These are phyloP conservation scores for Diplocarpon mali DNA, from an alignment of 2,329 filamentous ascomycete genomes.

Conservation along the genomic window DNA sequence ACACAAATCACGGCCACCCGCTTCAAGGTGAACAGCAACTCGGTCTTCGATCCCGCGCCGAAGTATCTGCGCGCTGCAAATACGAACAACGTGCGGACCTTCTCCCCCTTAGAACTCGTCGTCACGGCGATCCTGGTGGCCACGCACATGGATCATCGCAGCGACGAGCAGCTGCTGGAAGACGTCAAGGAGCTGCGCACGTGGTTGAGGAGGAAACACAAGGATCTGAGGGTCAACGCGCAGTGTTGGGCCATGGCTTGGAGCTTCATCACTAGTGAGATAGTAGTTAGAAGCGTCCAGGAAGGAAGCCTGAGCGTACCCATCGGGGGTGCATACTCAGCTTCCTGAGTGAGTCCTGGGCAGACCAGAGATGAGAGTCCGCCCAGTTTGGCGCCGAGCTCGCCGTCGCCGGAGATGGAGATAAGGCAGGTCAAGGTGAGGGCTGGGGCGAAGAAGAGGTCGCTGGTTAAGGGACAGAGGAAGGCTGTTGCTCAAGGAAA, in stretches of 20 bases:
- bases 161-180: slow-evolving; percentile 23
- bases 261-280: slow-evolving; percentile 21
- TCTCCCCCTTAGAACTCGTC: slow-evolving; percentile 28
- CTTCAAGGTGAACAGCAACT: slow-evolving; percentile 20
- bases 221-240: slow-evolving; percentile 28
- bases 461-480: too few relatives aligned
- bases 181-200: slow-evolving; percentile 27
- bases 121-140: slow-evolving; percentile 26
- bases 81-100: slow-evolving; percentile 26
- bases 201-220: slow-evolving; percentile 24
- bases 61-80: slow-evolving; percentile 18
- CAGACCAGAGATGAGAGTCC: slow-evolving; percentile 1
- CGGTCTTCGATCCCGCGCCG: slow-evolving; percentile 24
- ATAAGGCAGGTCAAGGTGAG: background rate
- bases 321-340: slow-evolving; percentile 1
- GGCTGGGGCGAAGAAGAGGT: background rate
- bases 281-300: slow-evolving; percentile 3
- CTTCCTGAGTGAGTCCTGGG: background rate
- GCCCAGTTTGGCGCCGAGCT: slow-evolving; percentile 4
- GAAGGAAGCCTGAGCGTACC: background rate
- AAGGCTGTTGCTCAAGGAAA: background rate
- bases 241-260: slow-evolving; percentile 27
- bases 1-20: slow-evolving; percentile 15
- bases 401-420: background rate
- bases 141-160: slow-evolving; percentile 23